A percentile compares a stretch with the other conserved stretches of the same genome.
Evolutionary conservation across 495 filamentous ascomycete species (phyloP).

Genomic region (Cercophora scortea): DNA sequence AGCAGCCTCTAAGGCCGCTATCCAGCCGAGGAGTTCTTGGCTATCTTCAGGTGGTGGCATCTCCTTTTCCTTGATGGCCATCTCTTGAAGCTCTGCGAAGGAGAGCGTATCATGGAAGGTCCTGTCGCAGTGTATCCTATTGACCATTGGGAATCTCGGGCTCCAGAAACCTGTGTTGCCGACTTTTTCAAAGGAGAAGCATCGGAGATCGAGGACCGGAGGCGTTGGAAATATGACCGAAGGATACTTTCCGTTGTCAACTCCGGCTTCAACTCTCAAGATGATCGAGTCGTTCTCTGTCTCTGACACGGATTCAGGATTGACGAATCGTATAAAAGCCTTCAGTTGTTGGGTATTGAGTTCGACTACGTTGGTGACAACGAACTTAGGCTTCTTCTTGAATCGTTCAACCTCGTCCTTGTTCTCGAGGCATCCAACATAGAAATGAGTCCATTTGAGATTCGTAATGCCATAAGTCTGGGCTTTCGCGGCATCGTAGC

Average conservation of each 20-base stretch:
- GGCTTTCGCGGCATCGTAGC: slow-evolving; percentile 54
- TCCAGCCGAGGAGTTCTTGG: slow-evolving; percentile 49
- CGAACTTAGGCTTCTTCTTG: slow-evolving; percentile 50
- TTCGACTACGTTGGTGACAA: slow-evolving; percentile 49
- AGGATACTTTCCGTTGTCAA: slow-evolving; percentile 27
- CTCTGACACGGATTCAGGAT: slow-evolving; percentile 22
- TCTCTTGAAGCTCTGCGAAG: slow-evolving; percentile 35
- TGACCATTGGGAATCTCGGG: slow-evolving; percentile 37
- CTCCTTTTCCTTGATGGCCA: slow-evolving; percentile 30
- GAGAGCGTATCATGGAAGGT: slow-evolving; percentile 33
- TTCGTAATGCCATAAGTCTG: slow-evolving; percentile 37
- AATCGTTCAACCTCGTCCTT: slow-evolving; percentile 51
- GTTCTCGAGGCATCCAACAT: slow-evolving; percentile 70
- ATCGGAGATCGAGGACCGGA: slow-evolving; percentile 39
- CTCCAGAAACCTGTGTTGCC: slow-evolving; percentile 39
- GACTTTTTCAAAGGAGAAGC: slow-evolving; percentile 38
- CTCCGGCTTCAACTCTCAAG: slow-evolving; percentile 21
- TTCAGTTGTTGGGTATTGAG: slow-evolving; percentile 29
- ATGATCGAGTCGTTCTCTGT: slow-evolving; percentile 22
- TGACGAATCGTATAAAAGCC: slow-evolving; percentile 24
- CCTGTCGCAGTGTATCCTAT: slow-evolving; percentile 40
- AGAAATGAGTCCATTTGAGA: slow-evolving; percentile 68
- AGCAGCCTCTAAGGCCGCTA: slow-evolving; percentile 42
- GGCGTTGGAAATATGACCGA: slow-evolving; percentile 30
- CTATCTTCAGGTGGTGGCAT: slow-evolving; percentile 26